A percentile compares a stretch with the other conserved stretches of the same genome.
phyloP scores from a whole-genome alignment of 164 flowering plant genomes.

The Kalanchoe fedtschenkoi region DNA sequence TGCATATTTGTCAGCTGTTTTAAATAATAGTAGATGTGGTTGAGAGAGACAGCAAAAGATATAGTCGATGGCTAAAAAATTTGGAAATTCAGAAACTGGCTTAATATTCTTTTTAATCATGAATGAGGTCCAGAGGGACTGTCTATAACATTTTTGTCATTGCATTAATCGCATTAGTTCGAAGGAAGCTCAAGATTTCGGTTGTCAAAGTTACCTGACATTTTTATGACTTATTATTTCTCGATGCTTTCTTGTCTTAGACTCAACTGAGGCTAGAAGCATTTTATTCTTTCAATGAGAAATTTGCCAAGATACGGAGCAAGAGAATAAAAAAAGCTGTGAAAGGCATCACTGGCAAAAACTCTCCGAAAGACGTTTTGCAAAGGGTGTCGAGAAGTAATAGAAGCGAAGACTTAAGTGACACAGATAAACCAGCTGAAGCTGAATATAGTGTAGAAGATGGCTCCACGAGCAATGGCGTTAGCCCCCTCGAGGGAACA shows the following conservation, averaged over 20 bases:
- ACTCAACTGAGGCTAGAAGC: conserved; percentile 93
- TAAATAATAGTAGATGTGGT: background rate
- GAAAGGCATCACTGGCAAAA: conserved; percentile 56
- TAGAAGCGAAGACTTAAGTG: conserved; percentile 12
- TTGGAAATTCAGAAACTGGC: background rate
- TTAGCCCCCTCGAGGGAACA: background rate
- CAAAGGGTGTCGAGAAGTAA: conserved; percentile 20
- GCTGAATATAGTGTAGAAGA: conserved; percentile 12
- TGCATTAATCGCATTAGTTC: too few relatives aligned
- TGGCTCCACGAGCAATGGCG: conserved; percentile 10
- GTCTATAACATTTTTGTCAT: background rate
- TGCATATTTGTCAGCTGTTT: background rate
- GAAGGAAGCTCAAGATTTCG: too few relatives aligned
- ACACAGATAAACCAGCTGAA: conserved; percentile 13
- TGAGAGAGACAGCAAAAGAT: background rate
- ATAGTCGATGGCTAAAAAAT: background rate
- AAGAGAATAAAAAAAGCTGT: conserved; percentile 80
- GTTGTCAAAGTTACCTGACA: conserved; percentile 3
- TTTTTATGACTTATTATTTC: conserved; percentile 5
- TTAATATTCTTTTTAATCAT: background rate
- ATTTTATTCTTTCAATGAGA: conserved; percentile 89
- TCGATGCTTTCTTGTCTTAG: conserved; percentile 25
- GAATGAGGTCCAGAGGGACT: background rate
- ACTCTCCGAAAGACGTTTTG: conserved; percentile 26
- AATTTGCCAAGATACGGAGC: conserved; percentile 94